Conservation (phyloP, 208 protist genomes). For the Porcisia deanei region DNA sequence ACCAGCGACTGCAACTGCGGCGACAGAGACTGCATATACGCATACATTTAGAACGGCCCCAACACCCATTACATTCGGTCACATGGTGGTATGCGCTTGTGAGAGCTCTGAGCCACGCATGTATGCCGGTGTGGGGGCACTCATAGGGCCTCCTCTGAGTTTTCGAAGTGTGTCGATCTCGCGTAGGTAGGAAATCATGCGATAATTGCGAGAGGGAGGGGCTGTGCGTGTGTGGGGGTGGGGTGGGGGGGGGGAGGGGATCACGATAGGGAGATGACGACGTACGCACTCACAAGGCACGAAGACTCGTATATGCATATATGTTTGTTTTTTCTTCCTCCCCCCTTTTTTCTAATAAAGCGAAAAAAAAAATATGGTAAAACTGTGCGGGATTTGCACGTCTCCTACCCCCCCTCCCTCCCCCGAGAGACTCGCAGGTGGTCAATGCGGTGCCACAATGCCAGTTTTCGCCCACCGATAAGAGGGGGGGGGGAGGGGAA, state of each 20-base stretch:
- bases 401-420: background rate
- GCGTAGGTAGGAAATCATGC: background rate
- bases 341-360: background rate
- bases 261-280: background rate
- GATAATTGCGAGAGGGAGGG: background rate
- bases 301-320: background rate
- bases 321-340: background rate
- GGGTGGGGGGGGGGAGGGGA: background rate
- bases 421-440: background rate
- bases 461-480: background rate
- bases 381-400: background rate
- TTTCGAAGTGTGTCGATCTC: background rate
- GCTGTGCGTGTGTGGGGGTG: too few species aligned
- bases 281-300: background rate
- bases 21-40: too few species aligned
- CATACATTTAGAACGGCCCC: too few species aligned
- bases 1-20: too few species aligned
- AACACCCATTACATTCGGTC: background rate
- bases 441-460: too few species aligned
- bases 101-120: background rate
- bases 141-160: background rate
- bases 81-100: background rate
- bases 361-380: background rate
- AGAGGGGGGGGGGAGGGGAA: background rate
- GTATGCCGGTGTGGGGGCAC: background rate